Conservation (phyloP, 345 rosid species). For the Sapria himalayana region DNA sequence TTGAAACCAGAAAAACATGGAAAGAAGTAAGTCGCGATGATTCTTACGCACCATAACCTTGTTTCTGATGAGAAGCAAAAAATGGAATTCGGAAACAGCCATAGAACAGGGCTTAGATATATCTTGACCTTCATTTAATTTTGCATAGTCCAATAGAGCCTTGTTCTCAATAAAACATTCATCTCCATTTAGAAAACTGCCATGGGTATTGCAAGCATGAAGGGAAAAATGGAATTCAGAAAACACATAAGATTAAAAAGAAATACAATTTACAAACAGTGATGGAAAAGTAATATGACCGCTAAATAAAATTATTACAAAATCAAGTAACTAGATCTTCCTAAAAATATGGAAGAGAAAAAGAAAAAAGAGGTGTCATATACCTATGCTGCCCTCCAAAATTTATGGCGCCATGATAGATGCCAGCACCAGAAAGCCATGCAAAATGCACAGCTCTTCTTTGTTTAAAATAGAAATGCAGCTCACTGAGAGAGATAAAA, state of each 20-base stretch:
- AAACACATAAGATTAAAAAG: slow-evolving; percentile 1
- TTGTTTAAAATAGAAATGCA: slow-evolving; percentile 93
- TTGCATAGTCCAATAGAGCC: slow-evolving; percentile 71
- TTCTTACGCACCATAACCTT: slow-evolving; percentile 69
- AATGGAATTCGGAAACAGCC: slow-evolving; percentile 93
- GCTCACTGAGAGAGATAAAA: slow-evolving; percentile 59
- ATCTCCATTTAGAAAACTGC: slow-evolving; percentile 73
- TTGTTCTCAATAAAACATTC: slow-evolving; percentile 95
- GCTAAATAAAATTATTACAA: slow-evolving; percentile 2
- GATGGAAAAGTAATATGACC: background rate
- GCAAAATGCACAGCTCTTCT: slow-evolving; percentile 95
- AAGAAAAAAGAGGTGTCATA: slow-evolving; percentile 6
- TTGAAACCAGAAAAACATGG: no score
- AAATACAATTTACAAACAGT: slow-evolving; percentile 1
- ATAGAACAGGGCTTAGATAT: slow-evolving; percentile 63
- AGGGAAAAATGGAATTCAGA: background rate
- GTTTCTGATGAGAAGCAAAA: slow-evolving; percentile 78
- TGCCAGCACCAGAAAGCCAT: slow-evolving; percentile 98
- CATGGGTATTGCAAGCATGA: slow-evolving; percentile 10
- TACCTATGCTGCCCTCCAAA: slow-evolving; percentile 95
- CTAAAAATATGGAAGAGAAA: slow-evolving; percentile 6
- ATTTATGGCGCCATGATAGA: slow-evolving; percentile 83
- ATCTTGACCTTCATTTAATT: slow-evolving; percentile 55
- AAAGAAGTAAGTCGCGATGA: background rate
- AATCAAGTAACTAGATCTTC: slow-evolving; percentile 8